Evolutionary conservation across 2,329 filamentous ascomycete species (phyloP).

Genomic region (Fusarium setosum): DNA sequence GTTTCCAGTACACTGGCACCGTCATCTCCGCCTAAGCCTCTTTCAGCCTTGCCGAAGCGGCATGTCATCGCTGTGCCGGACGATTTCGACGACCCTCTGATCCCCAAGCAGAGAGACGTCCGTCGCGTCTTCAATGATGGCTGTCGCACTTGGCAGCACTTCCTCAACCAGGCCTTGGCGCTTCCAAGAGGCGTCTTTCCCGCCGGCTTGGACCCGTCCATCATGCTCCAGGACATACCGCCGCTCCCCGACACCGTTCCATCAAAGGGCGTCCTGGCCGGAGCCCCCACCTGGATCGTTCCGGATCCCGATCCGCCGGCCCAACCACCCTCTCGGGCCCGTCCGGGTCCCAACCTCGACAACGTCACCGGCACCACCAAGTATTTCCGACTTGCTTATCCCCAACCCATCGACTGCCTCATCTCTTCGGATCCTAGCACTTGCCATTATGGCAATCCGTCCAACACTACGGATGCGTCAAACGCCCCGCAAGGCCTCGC

Average conservation of each 20-base stretch:
- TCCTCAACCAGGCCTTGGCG: slow-evolving; percentile 29
- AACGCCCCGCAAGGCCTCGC: slow-evolving; percentile 40
- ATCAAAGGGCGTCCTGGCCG: slow-evolving; percentile 36
- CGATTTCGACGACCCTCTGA: slow-evolving; percentile 34
- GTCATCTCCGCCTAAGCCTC: slow-evolving; percentile 10
- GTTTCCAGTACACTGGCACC: slow-evolving; percentile 23
- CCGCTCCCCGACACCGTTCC: slow-evolving; percentile 37
- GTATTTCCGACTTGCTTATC: slow-evolving; percentile 42
- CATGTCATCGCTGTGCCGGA: slow-evolving; percentile 28
- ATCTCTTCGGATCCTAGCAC: slow-evolving; percentile 33
- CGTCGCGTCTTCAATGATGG: slow-evolving; percentile 37
- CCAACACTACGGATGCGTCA: slow-evolving; percentile 27
- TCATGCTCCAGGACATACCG: slow-evolving; percentile 43
- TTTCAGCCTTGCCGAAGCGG: slow-evolving; percentile 11
- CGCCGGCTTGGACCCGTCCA: slow-evolving; percentile 31
- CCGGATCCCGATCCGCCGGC: slow-evolving; percentile 35
- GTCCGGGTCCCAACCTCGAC: slow-evolving; percentile 31
- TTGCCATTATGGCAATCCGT: slow-evolving; percentile 34
- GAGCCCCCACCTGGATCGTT: slow-evolving; percentile 39
- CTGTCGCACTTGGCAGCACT: slow-evolving; percentile 36
- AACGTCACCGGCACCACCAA: slow-evolving; percentile 39
- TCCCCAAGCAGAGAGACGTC: slow-evolving; percentile 34
- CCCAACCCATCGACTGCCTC: slow-evolving; percentile 34
- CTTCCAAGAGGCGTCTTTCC: slow-evolving; percentile 37
- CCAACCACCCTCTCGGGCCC: slow-evolving; percentile 1